Base-by-base conservation (phyloP, 164 flowering plant species). In the Aristolochia californica region DNA sequence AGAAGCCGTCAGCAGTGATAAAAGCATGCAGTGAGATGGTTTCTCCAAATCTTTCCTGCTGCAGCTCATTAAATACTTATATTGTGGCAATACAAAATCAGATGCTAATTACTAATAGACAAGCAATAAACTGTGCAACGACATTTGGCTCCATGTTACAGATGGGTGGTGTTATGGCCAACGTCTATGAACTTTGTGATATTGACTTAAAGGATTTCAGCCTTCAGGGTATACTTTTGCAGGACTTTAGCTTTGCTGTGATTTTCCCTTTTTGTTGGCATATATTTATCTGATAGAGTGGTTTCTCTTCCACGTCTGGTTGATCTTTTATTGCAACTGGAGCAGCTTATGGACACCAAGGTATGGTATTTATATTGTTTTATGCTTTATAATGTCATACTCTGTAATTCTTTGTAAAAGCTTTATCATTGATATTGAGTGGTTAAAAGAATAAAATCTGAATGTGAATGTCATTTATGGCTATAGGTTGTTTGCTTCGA, bases 131-230 rank as follows among this genome's bases (percentile, higher is more conserved):
- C 27, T 93, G 99, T 74, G 85, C 99, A 16, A 74, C 84, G 21
- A 45, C 71, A 49, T 84, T 93, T 66, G 99, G 95, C 1, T 83
- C 91, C 16, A 78, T 85, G 80, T 72, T 93, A 53, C 74, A 81
- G 61, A 83, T 79, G 66, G 95, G 77, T 43, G 97, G 99, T 50
- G 90, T 93, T 48, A 73, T 81, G 86, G 71, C 88, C 61, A 80
- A 94, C 71, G 53, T 94, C 53, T 94, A 80, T 74, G 88, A 84
- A 68, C 95, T 89, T 55, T 93, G 99, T 78, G 96, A 89, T 69
- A 88, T 93, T 65, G 99, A 93, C 77, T 72, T 93, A 69, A 89
- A 93, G 69, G 97, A 93, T 72, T 93, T 93, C 72, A 87, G 96
- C 57, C 76, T 93, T 62, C 97, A 89, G 78, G 96, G 96, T 89